These are phyloP conservation scores for Rhizoclosmatium globosum DNA, from an alignment of 192 early-diverging fungal species.

Conservation along the genomic window DNA sequence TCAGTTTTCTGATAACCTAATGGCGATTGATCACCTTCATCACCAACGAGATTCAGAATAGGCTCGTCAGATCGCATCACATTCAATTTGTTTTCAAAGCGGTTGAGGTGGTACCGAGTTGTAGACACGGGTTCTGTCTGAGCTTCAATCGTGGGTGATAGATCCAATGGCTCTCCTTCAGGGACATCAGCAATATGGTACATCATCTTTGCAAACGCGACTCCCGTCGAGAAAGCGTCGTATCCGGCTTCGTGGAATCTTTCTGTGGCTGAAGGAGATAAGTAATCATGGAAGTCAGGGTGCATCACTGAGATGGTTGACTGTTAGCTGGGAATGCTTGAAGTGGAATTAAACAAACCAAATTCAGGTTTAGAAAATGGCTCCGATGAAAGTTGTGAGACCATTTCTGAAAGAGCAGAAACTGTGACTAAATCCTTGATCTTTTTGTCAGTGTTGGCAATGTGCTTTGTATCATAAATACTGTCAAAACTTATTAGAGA, in stretches of 20 bases:
- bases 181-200: constrained; percentile 37
- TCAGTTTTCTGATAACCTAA: neutral
- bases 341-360: constrained; percentile 38
- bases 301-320: constrained; percentile 35
- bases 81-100: constrained; percentile 64
- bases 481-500: constrained; percentile 48
- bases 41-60: constrained; percentile 64
- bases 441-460: constrained; percentile 59
- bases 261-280: constrained; percentile 11
- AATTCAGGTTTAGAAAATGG: constrained; percentile 63
- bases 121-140: neutral
- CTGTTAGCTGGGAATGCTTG: neutral
- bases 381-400: neutral
- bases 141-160: neutral
- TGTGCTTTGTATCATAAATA: constrained; percentile 81
- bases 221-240: constrained; percentile 91
- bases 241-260: constrained; percentile 90
- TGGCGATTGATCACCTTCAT: constrained; percentile 36
- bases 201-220: constrained; percentile 75
- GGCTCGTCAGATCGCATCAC: constrained; percentile 73
- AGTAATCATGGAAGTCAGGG: constrained; percentile 50
- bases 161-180: neutral
- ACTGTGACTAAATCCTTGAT: constrained; percentile 45
- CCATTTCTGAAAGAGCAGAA: constrained; percentile 41
- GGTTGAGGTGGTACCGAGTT: neutral